phyloP scores from a whole-genome alignment of 2,329 filamentous ascomycete genomes.

The Hymenoscyphus infarciens region DNA sequence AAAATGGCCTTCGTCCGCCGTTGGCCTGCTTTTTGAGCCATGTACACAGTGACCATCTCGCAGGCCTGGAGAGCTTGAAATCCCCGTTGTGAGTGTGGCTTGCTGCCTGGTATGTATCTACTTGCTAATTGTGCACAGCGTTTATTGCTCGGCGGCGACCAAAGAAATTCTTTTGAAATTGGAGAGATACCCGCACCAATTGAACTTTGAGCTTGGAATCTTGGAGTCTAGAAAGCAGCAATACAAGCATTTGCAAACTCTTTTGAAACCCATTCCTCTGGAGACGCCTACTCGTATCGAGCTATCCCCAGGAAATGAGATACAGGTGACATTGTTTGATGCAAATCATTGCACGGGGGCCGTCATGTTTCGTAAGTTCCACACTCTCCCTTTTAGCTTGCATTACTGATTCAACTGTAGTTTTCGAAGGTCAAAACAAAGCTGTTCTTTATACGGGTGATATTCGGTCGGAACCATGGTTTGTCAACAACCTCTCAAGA shows the following conservation, averaged over 20 bases:
- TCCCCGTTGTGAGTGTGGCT: slow-evolving; percentile 61
- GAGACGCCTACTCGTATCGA: slow-evolving; percentile 77
- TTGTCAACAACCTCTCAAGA: slow-evolving; percentile 68
- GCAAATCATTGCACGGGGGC: slow-evolving; percentile 90
- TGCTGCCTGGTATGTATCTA: not conserved
- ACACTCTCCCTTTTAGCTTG: not conserved
- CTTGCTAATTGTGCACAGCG: slow-evolving; percentile 38
- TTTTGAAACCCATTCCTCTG: slow-evolving; percentile 77
- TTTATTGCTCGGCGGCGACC: slow-evolving; percentile 87
- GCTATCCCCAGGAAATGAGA: slow-evolving; percentile 60
- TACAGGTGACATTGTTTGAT: slow-evolving; percentile 81
- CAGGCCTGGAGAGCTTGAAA: slow-evolving; percentile 71
- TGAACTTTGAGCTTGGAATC: slow-evolving; percentile 77
- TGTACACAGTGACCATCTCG: slow-evolving; percentile 86
- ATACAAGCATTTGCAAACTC: slow-evolving; percentile 69
- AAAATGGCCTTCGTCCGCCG: slow-evolving; percentile 53
- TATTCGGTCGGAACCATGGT: slow-evolving; percentile 81
- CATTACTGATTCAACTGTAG: slow-evolving; percentile 19
- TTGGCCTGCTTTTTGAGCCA: slow-evolving; percentile 88
- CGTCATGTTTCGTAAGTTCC: slow-evolving; percentile 72
- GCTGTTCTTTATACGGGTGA: slow-evolving; percentile 87
- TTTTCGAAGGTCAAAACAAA: slow-evolving; percentile 71
- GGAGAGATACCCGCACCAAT: slow-evolving; percentile 72
- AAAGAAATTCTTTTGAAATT: slow-evolving; percentile 75
- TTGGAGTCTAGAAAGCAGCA: slow-evolving; percentile 70